phyloP scores from a whole-genome alignment of 2,329 filamentous ascomycete genomes.

The Arthroderma uncinatum region DNA sequence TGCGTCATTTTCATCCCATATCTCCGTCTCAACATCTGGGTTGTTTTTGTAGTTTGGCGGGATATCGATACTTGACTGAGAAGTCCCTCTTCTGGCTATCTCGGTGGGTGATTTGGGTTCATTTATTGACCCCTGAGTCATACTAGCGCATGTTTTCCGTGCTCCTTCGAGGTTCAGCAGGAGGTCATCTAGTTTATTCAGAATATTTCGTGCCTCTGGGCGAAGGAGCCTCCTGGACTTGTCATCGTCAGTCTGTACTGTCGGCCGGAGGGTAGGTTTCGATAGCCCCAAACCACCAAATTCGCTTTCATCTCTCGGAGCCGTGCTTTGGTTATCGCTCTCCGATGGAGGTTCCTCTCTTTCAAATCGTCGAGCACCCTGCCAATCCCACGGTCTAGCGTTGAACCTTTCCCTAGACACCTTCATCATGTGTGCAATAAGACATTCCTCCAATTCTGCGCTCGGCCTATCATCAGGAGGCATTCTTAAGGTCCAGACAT shows the following conservation, averaged over 20 bases:
- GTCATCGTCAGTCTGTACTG: conserved; percentile 60
- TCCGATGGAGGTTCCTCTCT: conserved; percentile 7
- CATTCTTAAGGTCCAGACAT: conserved; percentile 43
- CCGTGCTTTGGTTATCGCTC: conserved; percentile 8
- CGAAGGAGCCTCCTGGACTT: conserved; percentile 52
- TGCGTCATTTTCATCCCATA: neutral
- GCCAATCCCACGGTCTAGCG: conserved; percentile 27
- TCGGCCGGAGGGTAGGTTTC: conserved; percentile 31
- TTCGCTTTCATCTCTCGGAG: conserved; percentile 11
- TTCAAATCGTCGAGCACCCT: conserved; percentile 7
- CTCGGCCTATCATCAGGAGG: conserved; percentile 42
- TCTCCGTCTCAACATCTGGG: neutral
- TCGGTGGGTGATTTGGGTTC: neutral
- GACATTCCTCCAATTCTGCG: conserved; percentile 54
- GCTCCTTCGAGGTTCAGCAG: conserved; percentile 60
- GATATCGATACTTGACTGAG: neutral
- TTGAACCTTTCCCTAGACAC: conserved; percentile 56
- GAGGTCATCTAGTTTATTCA: conserved; percentile 58
- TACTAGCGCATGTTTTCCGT: conserved; percentile 41
- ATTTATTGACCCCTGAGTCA: neutral
- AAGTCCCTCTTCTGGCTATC: neutral
- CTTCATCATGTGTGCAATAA: conserved; percentile 56
- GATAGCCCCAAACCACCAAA: conserved; percentile 14
- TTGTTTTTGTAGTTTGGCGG: neutral
- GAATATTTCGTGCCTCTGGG: conserved; percentile 58